Base-by-base conservation (phyloP, 2,329 filamentous ascomycete genomes). In the Apiospora arundinis region DNA sequence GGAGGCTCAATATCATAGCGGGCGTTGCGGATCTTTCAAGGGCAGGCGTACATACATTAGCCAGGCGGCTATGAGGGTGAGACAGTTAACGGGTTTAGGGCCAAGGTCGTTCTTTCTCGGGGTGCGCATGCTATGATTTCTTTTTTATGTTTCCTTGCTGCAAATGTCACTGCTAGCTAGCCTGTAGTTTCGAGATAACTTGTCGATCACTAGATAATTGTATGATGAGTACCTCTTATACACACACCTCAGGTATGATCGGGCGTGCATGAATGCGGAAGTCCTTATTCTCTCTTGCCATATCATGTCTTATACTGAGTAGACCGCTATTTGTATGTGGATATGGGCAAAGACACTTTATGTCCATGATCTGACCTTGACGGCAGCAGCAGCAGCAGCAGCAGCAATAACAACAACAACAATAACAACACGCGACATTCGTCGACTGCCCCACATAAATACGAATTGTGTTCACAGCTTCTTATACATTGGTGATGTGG, bases 241-340 rank as follows among this genome's bases (percentile, higher is more conserved):
- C 9, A 49, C 48, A 7, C 14, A 25, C 48, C 48, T 56, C 11
- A 23, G 23, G 32, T n/a, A 60, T 37, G 28, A n/a, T 60, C 18
- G 52, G 52, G 18, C 21, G 8, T 40, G 56, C 56, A 63, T 40
- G 21, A 14, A 40, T 40, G 56, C 56, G 23, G 28, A 40, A 63
- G n/a, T 14, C 2, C 11, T 9, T 21, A 12, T 12, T 12, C 9
- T 32, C 42, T 63, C 18, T n/a, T 40, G 56, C 56, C 32, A 63
- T 63, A 40, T n/a, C 21, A 63, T 40, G 56, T 63, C 28, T 63
- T 40, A 40, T n/a, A 23, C 18, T 12, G 56, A 63, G 56, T 40
- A 63, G 56, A 63, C 56, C 56, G 56, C 56, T 63, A 63, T n/a
- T 63, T 63, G 32, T 40, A 40, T 40, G 32, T 63, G 56, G 56